phyloP scores from a whole-genome alignment of 768 basidiomycete species.

The Xerocomellus dryophilus region DNA sequence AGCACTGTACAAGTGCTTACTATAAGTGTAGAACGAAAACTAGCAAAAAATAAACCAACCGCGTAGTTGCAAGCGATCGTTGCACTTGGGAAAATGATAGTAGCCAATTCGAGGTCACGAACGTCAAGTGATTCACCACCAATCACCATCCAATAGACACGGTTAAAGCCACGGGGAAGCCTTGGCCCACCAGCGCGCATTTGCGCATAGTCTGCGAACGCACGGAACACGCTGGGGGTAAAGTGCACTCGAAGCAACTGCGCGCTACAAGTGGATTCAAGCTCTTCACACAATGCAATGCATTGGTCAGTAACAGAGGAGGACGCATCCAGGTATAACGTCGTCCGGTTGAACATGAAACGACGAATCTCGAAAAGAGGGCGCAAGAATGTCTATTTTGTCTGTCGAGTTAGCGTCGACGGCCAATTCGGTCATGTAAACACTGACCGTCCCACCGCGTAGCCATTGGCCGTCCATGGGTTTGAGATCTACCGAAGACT shows the following conservation, averaged over 20 bases:
- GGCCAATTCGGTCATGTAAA: too few species aligned
- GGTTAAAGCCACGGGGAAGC: conserved; percentile 15
- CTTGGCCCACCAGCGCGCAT: conserved; percentile 8
- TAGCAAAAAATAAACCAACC: background rate
- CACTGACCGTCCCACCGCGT: conserved; percentile 11
- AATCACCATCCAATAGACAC: conserved; percentile 18
- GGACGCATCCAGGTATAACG: conserved; percentile 11
- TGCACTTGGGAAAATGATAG: conserved; percentile 8
- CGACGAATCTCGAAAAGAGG: conserved; percentile 19
- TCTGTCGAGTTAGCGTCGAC: background rate
- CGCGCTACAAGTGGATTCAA: conserved; percentile 11
- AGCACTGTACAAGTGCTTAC: background rate
- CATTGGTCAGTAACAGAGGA: conserved; percentile 10
- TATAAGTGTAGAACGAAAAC: too few species aligned
- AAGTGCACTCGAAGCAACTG: conserved; percentile 15
- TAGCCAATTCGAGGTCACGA: conserved; percentile 13
- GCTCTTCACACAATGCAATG: conserved; percentile 8
- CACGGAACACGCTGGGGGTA: conserved; percentile 17
- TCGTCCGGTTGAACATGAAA: conserved; percentile 18
- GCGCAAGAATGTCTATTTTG: conserved; percentile 12
- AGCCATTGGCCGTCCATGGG: conserved; percentile 17
- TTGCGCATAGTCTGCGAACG: conserved; percentile 14
- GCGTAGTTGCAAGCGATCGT: conserved; percentile 17
- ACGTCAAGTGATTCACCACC: conserved; percentile 11
- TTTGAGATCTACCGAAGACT: conserved; percentile 7